Conservation (phyloP, 2,329 filamentous ascomycete species). For the Calonectria hawksworthii region DNA sequence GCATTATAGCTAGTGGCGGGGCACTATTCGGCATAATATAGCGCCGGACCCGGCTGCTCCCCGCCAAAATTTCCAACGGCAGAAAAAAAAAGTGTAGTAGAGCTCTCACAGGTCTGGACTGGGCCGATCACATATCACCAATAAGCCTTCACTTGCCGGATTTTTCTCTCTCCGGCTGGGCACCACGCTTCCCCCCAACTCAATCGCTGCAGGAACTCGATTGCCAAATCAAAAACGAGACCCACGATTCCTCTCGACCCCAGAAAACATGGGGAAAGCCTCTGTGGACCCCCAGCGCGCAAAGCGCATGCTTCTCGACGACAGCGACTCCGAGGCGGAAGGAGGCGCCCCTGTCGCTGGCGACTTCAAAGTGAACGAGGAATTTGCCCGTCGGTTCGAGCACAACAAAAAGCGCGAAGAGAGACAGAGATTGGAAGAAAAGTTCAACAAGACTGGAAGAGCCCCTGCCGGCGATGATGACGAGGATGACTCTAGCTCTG, state of each 20-base stretch:
- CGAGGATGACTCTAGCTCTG: conserved; percentile 76
- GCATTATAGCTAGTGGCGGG: conserved; percentile 26
- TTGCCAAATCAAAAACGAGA: background rate
- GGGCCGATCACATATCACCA: background rate
- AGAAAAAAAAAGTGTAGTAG: conserved; percentile 48
- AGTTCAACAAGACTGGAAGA: conserved; percentile 70
- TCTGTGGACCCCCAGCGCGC: conserved; percentile 51
- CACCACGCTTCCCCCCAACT: background rate
- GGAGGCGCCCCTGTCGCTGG: conserved; percentile 56
- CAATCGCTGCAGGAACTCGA: background rate
- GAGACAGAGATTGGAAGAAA: conserved; percentile 85
- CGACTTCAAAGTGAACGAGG: conserved; percentile 87
- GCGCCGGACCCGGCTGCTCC: conserved; percentile 35
- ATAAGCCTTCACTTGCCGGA: conserved; percentile 9
- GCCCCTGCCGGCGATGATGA: conserved; percentile 61
- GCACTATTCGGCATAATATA: conserved; percentile 30
- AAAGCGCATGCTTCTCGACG: conserved; percentile 69
- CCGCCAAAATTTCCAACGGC: conserved; percentile 52
- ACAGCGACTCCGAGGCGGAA: conserved; percentile 65
- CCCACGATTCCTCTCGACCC: background rate
- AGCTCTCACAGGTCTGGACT: conserved; percentile 33
- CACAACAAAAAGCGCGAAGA: conserved; percentile 98
- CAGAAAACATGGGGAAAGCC: conserved; percentile 33
- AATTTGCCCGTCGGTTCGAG: conserved; percentile 91
- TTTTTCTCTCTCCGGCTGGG: background rate